A percentile compares a stretch with the other conserved stretches of the same genome.
Conservation (phyloP, 768 basidiomycete species). For the Trametes sanguinea region DNA sequence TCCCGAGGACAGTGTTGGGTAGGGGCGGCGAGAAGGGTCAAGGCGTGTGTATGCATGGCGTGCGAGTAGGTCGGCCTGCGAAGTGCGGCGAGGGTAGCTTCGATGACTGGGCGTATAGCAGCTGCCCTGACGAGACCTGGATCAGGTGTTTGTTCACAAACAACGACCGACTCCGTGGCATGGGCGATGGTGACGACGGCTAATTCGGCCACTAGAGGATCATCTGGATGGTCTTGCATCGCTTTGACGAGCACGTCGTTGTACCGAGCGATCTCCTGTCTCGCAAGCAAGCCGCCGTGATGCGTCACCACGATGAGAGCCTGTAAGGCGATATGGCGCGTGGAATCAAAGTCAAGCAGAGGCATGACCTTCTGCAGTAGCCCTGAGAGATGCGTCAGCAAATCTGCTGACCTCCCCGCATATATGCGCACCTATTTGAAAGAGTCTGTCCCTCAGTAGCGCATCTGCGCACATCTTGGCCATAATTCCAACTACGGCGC, state of each 20-base stretch:
- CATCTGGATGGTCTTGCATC: conserved; percentile 49
- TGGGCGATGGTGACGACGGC: conserved; percentile 53
- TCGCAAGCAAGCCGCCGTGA: conserved; percentile 52
- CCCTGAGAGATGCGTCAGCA: neutral
- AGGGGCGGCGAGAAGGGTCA: conserved; percentile 46
- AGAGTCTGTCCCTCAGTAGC: conserved; percentile 21
- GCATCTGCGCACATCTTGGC: conserved; percentile 23
- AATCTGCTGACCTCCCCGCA: neutral
- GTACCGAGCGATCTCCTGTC: conserved; percentile 50
- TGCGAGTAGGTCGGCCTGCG: conserved; percentile 43
- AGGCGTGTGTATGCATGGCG: conserved; percentile 50
- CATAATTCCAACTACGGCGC: conserved; percentile 22
- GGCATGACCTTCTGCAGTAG: conserved; percentile 10
- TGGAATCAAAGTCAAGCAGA: conserved; percentile 7
- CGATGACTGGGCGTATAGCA: conserved; percentile 40
- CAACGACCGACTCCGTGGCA: conserved; percentile 42
- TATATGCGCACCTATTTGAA: conserved; percentile 14
- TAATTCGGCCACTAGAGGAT: conserved; percentile 48
- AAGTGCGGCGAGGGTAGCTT: conserved; percentile 43
- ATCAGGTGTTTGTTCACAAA: conserved; percentile 28
- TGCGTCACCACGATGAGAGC: conserved; percentile 59
- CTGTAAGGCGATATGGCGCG: conserved; percentile 44
- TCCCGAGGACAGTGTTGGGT: conserved; percentile 48
- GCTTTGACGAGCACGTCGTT: conserved; percentile 43
- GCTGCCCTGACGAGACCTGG: conserved; percentile 41